Base-by-base conservation (phyloP, 176 grass and related monocot genomes). In the Neostapfia colusana region DNA sequence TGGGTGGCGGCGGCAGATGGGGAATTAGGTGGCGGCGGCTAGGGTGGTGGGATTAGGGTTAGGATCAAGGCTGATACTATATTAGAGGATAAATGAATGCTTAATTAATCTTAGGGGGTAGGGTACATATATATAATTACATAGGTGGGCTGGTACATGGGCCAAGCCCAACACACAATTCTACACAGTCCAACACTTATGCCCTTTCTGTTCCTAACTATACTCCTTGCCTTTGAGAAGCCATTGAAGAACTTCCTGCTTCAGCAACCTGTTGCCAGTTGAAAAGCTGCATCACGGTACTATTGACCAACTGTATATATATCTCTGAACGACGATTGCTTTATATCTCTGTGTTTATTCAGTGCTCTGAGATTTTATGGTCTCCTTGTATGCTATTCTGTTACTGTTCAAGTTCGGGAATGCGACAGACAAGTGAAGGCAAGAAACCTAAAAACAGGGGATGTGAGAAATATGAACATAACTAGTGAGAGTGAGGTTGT, bases 161-260 rank as follows among this genome's bases (percentile, higher is more conserved):
- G n/a, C n/a, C n/a, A n/a, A n/a, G n/a, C n/a, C n/a, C n/a, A n/a
- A n/a, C n/a, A n/a, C n/a, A n/a, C n/a, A n/a, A n/a, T n/a, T n/a
- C n/a, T n/a, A n/a, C n/a, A n/a, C n/a, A n/a, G n/a, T n/a, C n/a
- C n/a, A n/a, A n/a, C n/a, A 31, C 31, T 31, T 31, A 2, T 88
- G 77, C 89, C 85, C 27, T 84, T 91, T 48, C 73, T 91, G 27
- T 12, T 88, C 76, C 21, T 88, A 56, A 88, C 78, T 34, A 11
- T 91, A 74, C 77, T 88, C 65, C 57, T 83, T 42, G 71, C 84
- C 20, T 84, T 86, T 57, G 88, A 87, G 43, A 90, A 81, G 69
- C 76, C 80, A 24, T 63, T 82, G 68, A 72, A 86, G 7, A 70
- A 51, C 37, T 67, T 88, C 28, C 67, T 91, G 69, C 78, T 78